Evolutionary conservation across 2,329 filamentous ascomycete genomes (phyloP).

Genomic region (Pyrenophora tritici-repentis): DNA sequence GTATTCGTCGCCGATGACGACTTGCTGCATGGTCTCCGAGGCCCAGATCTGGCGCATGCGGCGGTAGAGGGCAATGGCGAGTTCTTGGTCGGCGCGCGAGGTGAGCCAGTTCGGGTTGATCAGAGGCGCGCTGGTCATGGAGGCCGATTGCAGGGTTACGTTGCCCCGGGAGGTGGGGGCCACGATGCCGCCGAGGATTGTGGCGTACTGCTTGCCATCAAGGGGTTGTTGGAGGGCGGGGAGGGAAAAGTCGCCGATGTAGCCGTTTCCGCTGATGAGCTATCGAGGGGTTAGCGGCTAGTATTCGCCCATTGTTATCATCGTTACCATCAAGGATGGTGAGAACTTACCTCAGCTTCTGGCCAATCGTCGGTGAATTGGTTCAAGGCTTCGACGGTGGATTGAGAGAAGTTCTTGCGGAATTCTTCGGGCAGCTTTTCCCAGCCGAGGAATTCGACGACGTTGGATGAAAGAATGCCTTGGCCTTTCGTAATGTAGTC

Average conservation of each 20-base stretch:
- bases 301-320: background rate
- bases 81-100: slow-evolving; percentile 30
- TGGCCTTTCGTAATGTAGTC: background rate
- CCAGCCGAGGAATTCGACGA: slow-evolving; percentile 1
- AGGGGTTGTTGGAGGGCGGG: background rate
- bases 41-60: slow-evolving; percentile 16
- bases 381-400: background rate
- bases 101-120: slow-evolving; percentile 46
- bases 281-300: background rate
- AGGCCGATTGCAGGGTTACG: slow-evolving; percentile 34
- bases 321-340: background rate
- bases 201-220: background rate
- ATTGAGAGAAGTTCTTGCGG: background rate
- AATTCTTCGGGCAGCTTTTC: background rate
- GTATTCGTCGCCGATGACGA: background rate
- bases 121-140: slow-evolving; percentile 31
- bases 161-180: slow-evolving; percentile 25
- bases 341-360: background rate
- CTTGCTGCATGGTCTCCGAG: background rate
- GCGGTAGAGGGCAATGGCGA: slow-evolving; percentile 37
- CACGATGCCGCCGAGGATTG: background rate
- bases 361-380: background rate
- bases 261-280: slow-evolving; percentile 1
- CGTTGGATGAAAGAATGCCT: background rate
- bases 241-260: background rate